phyloP scores from a whole-genome alignment of 75 land plant genomes.

The Azolla pinnata region DNA sequence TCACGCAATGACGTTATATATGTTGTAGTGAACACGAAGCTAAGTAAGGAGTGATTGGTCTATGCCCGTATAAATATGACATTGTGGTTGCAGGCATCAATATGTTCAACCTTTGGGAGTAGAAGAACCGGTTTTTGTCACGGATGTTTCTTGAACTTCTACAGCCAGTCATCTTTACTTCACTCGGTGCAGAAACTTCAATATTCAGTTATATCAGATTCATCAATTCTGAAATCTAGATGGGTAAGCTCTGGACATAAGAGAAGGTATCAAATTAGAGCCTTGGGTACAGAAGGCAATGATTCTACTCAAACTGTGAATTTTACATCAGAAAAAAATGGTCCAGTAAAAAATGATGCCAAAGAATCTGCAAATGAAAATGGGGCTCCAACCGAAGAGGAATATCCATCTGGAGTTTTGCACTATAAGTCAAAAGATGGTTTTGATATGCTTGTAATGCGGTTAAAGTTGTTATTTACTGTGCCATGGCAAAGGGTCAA shows the following conservation, averaged over 20 bases:
- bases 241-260: neutral
- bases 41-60: too few species aligned
- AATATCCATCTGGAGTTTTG: constrained; percentile 68
- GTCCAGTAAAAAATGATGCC: neutral
- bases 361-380: constrained; percentile 15
- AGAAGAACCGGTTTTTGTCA: neutral
- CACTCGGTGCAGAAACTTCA: neutral
- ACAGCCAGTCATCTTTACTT: neutral
- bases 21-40: too few species aligned
- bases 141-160: neutral
- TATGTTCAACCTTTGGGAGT: neutral
- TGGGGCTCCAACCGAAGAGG: constrained; percentile 26
- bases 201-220: neutral
- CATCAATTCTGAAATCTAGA: neutral
- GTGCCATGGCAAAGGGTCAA: constrained; percentile 82
- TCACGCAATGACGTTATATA: too few species aligned
- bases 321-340: neutral
- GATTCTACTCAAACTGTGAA: neutral
- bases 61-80: too few species aligned
- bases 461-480: constrained; percentile 62
- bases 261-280: neutral
- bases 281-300: neutral
- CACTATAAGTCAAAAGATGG: constrained; percentile 34
- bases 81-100: neutral
- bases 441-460: constrained; percentile 50